Percentiles rank a stretch among this genome's conserved stretches.
phyloP scores from a whole-genome alignment of 805 yeast species.

The Candida gorgasii region DNA sequence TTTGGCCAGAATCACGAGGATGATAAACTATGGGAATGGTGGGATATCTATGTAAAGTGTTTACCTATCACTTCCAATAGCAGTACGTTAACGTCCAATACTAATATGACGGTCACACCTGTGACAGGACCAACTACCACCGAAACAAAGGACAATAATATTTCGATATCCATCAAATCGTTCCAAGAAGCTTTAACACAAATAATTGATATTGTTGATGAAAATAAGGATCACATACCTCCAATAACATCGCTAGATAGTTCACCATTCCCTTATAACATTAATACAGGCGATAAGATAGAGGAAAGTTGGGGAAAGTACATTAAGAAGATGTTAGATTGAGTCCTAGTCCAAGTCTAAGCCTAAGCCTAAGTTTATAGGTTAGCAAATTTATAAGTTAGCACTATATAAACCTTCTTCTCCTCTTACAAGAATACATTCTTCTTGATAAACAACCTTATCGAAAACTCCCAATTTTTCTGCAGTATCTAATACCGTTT shows the following conservation, averaged over 20 bases:
- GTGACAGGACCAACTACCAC: constrained; percentile 9
- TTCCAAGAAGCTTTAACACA: constrained; percentile 43
- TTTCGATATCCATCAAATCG: constrained; percentile 32
- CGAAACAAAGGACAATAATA: constrained; percentile 13
- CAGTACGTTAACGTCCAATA: constrained; percentile 1
- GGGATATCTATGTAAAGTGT: constrained; percentile 58
- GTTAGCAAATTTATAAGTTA: constrained; percentile 35
- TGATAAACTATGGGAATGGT: constrained; percentile 63
- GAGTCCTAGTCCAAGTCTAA: constrained; percentile 3
- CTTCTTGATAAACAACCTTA: constrained; percentile 47
- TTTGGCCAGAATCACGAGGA: constrained; percentile 45
- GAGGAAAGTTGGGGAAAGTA: constrained; percentile 42
- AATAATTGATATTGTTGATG: constrained; percentile 55
- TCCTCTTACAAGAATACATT: constrained; percentile 74
- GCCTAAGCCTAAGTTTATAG: too few species aligned
- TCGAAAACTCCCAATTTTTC: constrained; percentile 32
- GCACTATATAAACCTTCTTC: constrained; percentile 47
- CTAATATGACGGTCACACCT: constrained; percentile 5
- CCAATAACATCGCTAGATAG: constrained; percentile 67
- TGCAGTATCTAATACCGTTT: constrained; percentile 47
- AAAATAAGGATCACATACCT: constrained; percentile 67
- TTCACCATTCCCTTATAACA: constrained; percentile 59
- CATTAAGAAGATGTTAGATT: constrained; percentile 45
- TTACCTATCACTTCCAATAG: constrained; percentile 26
- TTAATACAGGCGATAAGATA: constrained; percentile 23